Percentiles rank a stretch among this genome's conserved stretches.
These are phyloP conservation scores for Fusarium albidum DNA, from an alignment of 2,329 filamentous ascomycete genomes.

Conservation along the genomic window DNA sequence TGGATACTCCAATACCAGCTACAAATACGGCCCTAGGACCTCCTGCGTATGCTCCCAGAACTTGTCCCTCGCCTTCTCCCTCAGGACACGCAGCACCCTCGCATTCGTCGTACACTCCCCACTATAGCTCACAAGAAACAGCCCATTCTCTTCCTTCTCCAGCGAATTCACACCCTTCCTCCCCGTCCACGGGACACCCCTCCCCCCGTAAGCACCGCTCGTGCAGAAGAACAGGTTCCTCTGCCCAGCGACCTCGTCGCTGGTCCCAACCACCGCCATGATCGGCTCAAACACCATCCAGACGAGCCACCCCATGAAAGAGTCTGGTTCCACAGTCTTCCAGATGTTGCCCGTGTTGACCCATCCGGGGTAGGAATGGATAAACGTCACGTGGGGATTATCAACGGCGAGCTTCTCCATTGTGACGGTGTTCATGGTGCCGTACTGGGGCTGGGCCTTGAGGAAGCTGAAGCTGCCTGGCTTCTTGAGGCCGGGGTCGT, in stretches of 20 bases:
- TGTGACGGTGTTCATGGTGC: constrained; percentile 34
- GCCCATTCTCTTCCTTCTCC: constrained; percentile 36
- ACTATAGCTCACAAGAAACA: constrained; percentile 47
- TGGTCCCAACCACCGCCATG: constrained; percentile 39
- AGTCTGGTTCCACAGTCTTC: constrained; percentile 39
- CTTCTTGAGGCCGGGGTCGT: constrained; percentile 41
- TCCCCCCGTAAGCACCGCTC: constrained; percentile 47
- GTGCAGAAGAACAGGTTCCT: constrained; percentile 47
- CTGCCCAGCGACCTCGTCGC: constrained; percentile 45
- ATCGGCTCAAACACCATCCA: constrained; percentile 45
- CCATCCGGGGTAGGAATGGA: constrained; percentile 42
- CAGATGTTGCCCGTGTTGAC: constrained; percentile 41
- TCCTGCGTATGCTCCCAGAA: constrained; percentile 47
- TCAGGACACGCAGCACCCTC: constrained; percentile 39
- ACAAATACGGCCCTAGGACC: constrained; percentile 36
- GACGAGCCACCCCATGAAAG: constrained; percentile 41
- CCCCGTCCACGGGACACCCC: constrained; percentile 44
- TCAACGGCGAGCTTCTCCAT: constrained; percentile 37
- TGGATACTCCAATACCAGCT: too few species aligned
- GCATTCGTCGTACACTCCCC: constrained; percentile 44
- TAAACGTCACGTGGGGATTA: constrained; percentile 35
- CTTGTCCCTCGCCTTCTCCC: constrained; percentile 40
- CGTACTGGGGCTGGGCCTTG: constrained; percentile 41
- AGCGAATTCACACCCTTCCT: constrained; percentile 42
- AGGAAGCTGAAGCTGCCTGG: constrained; percentile 38